Conservation (phyloP, 176 grass and related monocot species). For the Aechmea fasciata region DNA sequence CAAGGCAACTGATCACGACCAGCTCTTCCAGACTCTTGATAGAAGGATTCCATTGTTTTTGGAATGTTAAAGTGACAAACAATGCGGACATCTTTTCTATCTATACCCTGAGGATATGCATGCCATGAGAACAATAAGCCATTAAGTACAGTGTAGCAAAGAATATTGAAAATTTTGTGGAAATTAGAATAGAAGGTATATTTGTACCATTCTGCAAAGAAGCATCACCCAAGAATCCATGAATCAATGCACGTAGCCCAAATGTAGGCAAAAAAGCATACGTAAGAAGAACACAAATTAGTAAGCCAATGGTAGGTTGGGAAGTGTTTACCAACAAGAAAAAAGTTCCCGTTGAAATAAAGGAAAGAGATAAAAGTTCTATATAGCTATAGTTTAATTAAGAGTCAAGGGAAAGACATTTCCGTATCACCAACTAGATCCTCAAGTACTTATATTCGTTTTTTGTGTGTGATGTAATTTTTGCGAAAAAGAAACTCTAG, state of each 20-base stretch:
- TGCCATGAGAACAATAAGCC: background rate
- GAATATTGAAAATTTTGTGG: background rate
- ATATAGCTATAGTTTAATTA: background rate
- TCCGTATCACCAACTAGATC: too few relatives aligned
- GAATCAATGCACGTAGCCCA: constrained; percentile 8
- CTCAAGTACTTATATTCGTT: too few relatives aligned
- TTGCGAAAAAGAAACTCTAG: too few relatives aligned
- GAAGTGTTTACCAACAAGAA: background rate
- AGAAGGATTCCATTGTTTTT: constrained; percentile 96
- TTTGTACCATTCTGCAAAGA: constrained; percentile 60
- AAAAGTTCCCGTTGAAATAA: background rate
- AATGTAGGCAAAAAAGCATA: constrained; percentile 14
- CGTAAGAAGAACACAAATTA: background rate
- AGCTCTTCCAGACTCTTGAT: constrained; percentile 89
- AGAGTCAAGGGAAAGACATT: background rate
- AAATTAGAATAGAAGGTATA: constrained; percentile 4
- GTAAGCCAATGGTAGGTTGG: background rate
- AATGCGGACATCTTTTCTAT: constrained; percentile 93
- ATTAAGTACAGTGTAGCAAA: background rate
- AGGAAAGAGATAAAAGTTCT: background rate
- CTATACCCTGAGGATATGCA: constrained; percentile 64
- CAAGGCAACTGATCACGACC: constrained; percentile 74
- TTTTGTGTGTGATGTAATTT: too few relatives aligned
- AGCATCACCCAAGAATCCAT: constrained; percentile 12
- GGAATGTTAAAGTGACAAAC: constrained; percentile 91